Conservation (phyloP, 1,139 yeast genomes). For the Nadsonia starkeyi-henricii region DNA sequence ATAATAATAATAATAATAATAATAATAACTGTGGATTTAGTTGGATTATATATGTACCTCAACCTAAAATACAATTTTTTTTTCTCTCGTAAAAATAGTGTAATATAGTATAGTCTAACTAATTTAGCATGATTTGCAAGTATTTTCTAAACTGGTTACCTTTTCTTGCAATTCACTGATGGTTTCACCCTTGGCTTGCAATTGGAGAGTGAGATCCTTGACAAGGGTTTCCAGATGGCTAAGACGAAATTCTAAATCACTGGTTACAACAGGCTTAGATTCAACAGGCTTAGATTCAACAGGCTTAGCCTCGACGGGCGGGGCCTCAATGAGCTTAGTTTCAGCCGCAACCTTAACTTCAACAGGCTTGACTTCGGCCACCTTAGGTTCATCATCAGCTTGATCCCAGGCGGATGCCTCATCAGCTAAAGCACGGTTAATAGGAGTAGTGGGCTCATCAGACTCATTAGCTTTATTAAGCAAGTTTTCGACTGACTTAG, state of each 20-base stretch:
- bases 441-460: conserved; percentile 8
- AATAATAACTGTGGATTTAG: no score
- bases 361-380: conserved; percentile 12
- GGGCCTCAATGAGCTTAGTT: conserved; percentile 7
- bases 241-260: not conserved
- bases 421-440: conserved; percentile 1
- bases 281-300: conserved; percentile 7
- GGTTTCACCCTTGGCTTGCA: not conserved
- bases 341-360: conserved; percentile 5
- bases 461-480: conserved; percentile 22
- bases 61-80: no score
- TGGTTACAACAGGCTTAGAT: conserved; percentile 3
- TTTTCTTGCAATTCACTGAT: not conserved
- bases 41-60: no score
- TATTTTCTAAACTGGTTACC: not conserved
- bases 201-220: not conserved
- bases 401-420: conserved; percentile 5
- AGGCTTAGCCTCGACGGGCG: conserved; percentile 5
- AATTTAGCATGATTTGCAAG: no score
- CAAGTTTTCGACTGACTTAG: conserved; percentile 16
- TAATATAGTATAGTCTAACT: no score
- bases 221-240: not conserved
- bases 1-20: no score
- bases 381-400: conserved; percentile 9
- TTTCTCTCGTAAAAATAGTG: no score